A percentile compares a stretch with the other conserved stretches of the same genome.
phyloP scores from a whole-genome alignment of 441 rosid species.

The Erysimum cheiri region DNA sequence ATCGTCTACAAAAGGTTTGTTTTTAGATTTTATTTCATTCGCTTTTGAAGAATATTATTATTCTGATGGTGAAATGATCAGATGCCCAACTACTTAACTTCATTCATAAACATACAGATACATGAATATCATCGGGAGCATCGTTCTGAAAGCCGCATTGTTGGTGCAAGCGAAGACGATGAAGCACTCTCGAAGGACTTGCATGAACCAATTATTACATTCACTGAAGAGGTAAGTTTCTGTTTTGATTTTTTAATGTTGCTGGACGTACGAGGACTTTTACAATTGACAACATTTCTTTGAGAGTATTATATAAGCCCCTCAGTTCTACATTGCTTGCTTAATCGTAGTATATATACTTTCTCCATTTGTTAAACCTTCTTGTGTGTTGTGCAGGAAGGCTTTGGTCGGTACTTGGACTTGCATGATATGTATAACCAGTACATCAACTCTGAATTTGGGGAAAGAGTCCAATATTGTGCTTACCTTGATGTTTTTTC shows the following conservation, averaged over 20 bases:
- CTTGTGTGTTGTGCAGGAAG: slow-evolving; percentile 64
- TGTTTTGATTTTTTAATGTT: not conserved
- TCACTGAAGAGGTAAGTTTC: slow-evolving; percentile 80
- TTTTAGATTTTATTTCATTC: too few relatives aligned
- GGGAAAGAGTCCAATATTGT: slow-evolving; percentile 79
- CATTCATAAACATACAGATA: slow-evolving; percentile 52
- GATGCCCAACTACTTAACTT: not conserved
- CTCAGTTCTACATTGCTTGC: slow-evolving; percentile 6
- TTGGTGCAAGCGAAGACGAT: slow-evolving; percentile 68
- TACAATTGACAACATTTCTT: slow-evolving; percentile 5
- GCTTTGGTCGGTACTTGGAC: slow-evolving; percentile 78
- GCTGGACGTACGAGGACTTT: not conserved
- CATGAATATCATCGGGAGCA: slow-evolving; percentile 90
- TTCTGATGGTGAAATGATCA: too few relatives aligned
- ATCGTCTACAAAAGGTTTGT: slow-evolving; percentile 83
- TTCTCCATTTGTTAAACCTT: not conserved
- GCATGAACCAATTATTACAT: slow-evolving; percentile 71
- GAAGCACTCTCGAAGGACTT: too few relatives aligned
- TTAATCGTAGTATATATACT: not conserved
- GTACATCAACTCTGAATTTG: slow-evolving; percentile 81
- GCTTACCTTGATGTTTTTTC: slow-evolving; percentile 80
- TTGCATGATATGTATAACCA: slow-evolving; percentile 86
- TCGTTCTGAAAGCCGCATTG: slow-evolving; percentile 69
- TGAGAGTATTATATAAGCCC: not conserved
- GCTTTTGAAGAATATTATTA: too few relatives aligned